Conservation (phyloP, 2,329 filamentous ascomycete genomes). For the Hymenoscyphus albidus region DNA sequence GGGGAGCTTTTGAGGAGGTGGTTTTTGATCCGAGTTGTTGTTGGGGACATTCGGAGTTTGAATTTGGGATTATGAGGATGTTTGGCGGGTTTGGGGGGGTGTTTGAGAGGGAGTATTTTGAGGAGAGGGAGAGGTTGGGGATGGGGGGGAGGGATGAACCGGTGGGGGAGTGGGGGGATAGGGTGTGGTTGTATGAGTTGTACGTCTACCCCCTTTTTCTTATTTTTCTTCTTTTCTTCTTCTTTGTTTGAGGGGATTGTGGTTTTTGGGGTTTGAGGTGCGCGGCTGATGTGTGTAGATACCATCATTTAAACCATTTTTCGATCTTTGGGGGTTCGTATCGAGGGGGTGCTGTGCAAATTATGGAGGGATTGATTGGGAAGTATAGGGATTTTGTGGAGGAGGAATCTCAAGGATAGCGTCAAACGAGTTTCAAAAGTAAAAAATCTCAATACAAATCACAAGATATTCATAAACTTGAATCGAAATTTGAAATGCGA, state of each 20-base stretch:
- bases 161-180: slow-evolving; percentile 77
- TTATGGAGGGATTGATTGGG: slow-evolving; percentile 68
- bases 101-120: slow-evolving; percentile 77
- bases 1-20: slow-evolving; percentile 62
- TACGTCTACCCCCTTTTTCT: slow-evolving; percentile 44
- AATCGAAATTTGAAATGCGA: too few relatives aligned
- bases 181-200: slow-evolving; percentile 77
- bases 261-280: too few relatives aligned
- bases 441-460: not conserved
- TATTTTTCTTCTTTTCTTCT: too few relatives aligned
- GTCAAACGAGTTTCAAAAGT: not conserved
- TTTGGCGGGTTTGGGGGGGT: slow-evolving; percentile 77
- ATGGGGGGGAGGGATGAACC: slow-evolving; percentile 78
- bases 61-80: slow-evolving; percentile 93
- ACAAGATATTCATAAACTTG: not conserved
- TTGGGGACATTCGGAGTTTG: slow-evolving; percentile 86
- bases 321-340: slow-evolving; percentile 76
- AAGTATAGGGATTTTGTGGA: slow-evolving; percentile 57
- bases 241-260: too few relatives aligned
- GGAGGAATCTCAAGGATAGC: not conserved
- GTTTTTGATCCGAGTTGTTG: slow-evolving; percentile 78
- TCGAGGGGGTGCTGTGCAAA: slow-evolving; percentile 67
- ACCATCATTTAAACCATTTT: slow-evolving; percentile 82
- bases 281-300: slow-evolving; percentile 52
- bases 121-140: slow-evolving; percentile 78